A percentile compares a stretch with the other conserved stretches of the same genome.
Evolutionary conservation across 768 basidiomycete species (phyloP).

Genomic region (Pholiota conissans): DNA sequence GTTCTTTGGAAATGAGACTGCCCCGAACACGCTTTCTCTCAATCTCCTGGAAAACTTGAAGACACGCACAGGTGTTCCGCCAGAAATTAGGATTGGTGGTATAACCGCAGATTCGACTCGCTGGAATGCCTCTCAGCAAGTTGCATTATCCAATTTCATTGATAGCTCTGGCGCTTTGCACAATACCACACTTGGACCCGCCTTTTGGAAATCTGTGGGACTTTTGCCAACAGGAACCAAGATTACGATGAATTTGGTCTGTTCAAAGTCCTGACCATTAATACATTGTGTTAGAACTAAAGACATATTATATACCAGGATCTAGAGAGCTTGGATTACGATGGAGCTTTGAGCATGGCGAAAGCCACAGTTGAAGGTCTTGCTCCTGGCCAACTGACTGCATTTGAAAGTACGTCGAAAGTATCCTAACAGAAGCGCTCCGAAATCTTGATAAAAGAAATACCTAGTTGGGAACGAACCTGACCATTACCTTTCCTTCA

Average conservation of each 20-base stretch:
- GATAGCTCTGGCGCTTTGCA: slow-evolving; percentile 40
- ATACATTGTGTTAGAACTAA: neutral
- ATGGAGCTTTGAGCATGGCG: slow-evolving; percentile 43
- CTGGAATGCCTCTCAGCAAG: slow-evolving; percentile 41
- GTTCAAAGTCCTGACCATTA: slow-evolving; percentile 8
- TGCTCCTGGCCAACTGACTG: slow-evolving; percentile 33
- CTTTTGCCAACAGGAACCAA: slow-evolving; percentile 47
- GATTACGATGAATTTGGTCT: slow-evolving; percentile 45
- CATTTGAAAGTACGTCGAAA: slow-evolving; percentile 44
- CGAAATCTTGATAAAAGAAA: neutral
- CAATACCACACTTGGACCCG: slow-evolving; percentile 52
- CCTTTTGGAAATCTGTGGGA: slow-evolving; percentile 48
- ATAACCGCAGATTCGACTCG: slow-evolving; percentile 56
- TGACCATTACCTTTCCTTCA: slow-evolving; percentile 46
- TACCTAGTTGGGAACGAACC: slow-evolving; percentile 53
- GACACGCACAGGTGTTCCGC: slow-evolving; percentile 42
- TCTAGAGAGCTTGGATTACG: slow-evolving; percentile 41
- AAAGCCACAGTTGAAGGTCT: slow-evolving; percentile 40
- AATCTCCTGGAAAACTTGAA: slow-evolving; percentile 46
- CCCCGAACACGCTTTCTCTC: slow-evolving; percentile 43
- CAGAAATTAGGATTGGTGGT: slow-evolving; percentile 51
- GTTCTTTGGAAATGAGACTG: slow-evolving; percentile 44
- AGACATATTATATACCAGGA: slow-evolving; percentile 32
- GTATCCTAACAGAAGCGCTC: neutral
- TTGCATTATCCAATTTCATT: slow-evolving; percentile 44